A percentile compares a stretch with the other conserved stretches of the same genome.
These are phyloP conservation scores for Malbranchea zuffiana DNA, from an alignment of 2,329 filamentous ascomycete species.

Conservation along the genomic window DNA sequence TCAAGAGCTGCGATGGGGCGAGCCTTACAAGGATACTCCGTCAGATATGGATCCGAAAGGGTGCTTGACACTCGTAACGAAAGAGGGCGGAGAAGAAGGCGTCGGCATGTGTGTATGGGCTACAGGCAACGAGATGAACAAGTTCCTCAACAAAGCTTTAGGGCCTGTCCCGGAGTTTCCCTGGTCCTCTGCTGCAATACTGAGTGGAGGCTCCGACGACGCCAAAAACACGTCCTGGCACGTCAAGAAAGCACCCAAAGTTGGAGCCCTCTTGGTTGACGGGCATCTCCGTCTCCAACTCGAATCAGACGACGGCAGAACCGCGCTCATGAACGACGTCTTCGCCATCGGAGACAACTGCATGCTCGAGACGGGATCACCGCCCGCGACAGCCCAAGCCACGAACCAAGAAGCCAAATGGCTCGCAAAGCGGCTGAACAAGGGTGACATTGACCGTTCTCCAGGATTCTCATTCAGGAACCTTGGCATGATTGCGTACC, in stretches of 20 bases:
- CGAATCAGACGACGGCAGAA: slow-evolving; percentile 25
- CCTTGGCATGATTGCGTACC: slow-evolving; percentile 49
- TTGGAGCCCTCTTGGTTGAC: slow-evolving; percentile 45
- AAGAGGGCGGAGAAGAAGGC: slow-evolving; percentile 48
- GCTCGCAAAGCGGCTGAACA: slow-evolving; percentile 46
- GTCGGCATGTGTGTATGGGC: slow-evolving; percentile 53
- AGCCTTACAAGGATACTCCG: slow-evolving; percentile 31
- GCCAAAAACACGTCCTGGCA: slow-evolving; percentile 32
- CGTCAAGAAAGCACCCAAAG: slow-evolving; percentile 39
- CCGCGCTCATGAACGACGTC: slow-evolving; percentile 42
- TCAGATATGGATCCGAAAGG: slow-evolving; percentile 35
- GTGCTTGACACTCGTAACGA: slow-evolving; percentile 42
- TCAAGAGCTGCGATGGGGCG: slow-evolving; percentile 41
- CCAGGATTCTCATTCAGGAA: slow-evolving; percentile 45
- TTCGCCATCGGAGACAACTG: slow-evolving; percentile 49
- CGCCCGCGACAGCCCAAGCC: slow-evolving; percentile 49
- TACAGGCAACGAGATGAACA: slow-evolving; percentile 47
- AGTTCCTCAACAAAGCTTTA: slow-evolving; percentile 40
- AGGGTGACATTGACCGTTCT: slow-evolving; percentile 28
- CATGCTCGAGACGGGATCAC: slow-evolving; percentile 40
- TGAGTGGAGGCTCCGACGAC: slow-evolving; percentile 8
- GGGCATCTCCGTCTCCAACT: slow-evolving; percentile 46
- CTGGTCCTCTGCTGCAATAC: slow-evolving; percentile 10
- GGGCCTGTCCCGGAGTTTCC: slow-evolving; percentile 12
- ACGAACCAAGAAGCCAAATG: slow-evolving; percentile 49